phyloP scores from a whole-genome alignment of 495 filamentous ascomycete species.

The Neurospora sp. region DNA sequence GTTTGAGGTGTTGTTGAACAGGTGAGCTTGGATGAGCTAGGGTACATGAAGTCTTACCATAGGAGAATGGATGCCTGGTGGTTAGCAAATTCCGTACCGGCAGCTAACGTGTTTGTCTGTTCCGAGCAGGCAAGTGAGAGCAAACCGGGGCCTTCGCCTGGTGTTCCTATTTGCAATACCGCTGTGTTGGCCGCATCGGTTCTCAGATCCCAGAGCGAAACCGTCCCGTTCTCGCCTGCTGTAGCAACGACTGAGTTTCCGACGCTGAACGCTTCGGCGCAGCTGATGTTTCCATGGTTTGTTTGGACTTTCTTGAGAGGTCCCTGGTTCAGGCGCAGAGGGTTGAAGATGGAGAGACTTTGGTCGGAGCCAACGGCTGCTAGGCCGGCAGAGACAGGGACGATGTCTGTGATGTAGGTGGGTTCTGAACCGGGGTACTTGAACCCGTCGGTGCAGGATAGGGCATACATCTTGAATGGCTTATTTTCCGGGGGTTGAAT shows the following conservation, averaged over 20 bases:
- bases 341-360: slow-evolving; percentile 45
- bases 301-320: slow-evolving; percentile 33
- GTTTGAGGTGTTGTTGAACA: not conserved
- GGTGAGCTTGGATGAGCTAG: not conserved
- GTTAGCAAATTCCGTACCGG: slow-evolving; percentile 70
- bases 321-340: slow-evolving; percentile 29
- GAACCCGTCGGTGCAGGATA: slow-evolving; percentile 32
- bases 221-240: slow-evolving; percentile 51
- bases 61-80: slow-evolving; percentile 62
- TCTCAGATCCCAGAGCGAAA: slow-evolving; percentile 50
- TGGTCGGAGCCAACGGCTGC: slow-evolving; percentile 45
- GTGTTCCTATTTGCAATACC: slow-evolving; percentile 24
- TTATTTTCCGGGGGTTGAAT: not conserved
- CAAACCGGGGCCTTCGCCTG: slow-evolving; percentile 40
- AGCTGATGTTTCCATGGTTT: slow-evolving; percentile 47
- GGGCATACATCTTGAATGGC: slow-evolving; percentile 33
- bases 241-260: slow-evolving; percentile 40
- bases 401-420: slow-evolving; percentile 43
- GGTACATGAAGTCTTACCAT: slow-evolving; percentile 45
- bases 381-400: slow-evolving; percentile 33
- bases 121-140: slow-evolving; percentile 59
- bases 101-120: slow-evolving; percentile 51
- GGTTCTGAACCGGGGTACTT: slow-evolving; percentile 30
- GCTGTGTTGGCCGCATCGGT: slow-evolving; percentile 21
- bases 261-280: slow-evolving; percentile 37